These are phyloP conservation scores for Rhizopogon sp. DNA, from an alignment of 768 basidiomycete genomes.

Conservation along the genomic window DNA sequence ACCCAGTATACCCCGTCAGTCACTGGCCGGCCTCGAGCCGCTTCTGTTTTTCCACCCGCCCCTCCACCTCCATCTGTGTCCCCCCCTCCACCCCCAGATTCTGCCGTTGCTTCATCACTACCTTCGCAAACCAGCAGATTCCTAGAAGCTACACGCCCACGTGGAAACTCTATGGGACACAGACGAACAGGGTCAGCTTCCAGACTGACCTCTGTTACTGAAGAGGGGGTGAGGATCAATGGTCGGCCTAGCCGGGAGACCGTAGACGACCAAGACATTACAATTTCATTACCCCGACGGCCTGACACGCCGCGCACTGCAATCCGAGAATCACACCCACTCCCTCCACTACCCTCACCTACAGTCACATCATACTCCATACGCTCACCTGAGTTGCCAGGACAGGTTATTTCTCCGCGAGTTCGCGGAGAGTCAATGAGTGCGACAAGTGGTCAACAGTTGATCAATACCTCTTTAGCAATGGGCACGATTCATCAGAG, in stretches of 20 bases:
- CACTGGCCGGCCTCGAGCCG: no score
- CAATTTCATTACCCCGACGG: slow-evolving; percentile 23
- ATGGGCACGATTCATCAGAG: slow-evolving; percentile 69
- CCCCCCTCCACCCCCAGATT: slow-evolving; percentile 51
- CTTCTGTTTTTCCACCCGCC: slow-evolving; percentile 57
- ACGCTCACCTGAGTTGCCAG: slow-evolving; percentile 47
- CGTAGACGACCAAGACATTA: slow-evolving; percentile 23
- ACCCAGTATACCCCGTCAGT: no score
- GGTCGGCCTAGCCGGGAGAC: slow-evolving; percentile 20
- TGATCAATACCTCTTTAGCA: slow-evolving; percentile 56
- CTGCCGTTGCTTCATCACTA: slow-evolving; percentile 23
- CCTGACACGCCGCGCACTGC: slow-evolving; percentile 38
- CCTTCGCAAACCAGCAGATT: slow-evolving; percentile 26
- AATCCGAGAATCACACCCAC: slow-evolving; percentile 55
- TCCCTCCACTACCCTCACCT: slow-evolving; percentile 62
- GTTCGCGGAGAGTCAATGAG: slow-evolving; percentile 54
- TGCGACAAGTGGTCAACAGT: slow-evolving; percentile 22
- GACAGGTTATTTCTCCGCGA: slow-evolving; percentile 38
- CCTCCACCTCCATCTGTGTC: slow-evolving; percentile 60
- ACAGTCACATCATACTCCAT: slow-evolving; percentile 24
- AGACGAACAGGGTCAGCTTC: slow-evolving; percentile 50
- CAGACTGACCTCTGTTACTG: slow-evolving; percentile 55
- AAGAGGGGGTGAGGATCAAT: slow-evolving; percentile 45
- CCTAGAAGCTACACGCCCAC: slow-evolving; percentile 36
- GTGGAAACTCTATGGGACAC: slow-evolving; percentile 49